Evolutionary conservation across 2,329 filamentous ascomycete genomes (phyloP), one percentile per base, ranked within the genome.

Genomic region (Zasmidium cellare): DNA sequence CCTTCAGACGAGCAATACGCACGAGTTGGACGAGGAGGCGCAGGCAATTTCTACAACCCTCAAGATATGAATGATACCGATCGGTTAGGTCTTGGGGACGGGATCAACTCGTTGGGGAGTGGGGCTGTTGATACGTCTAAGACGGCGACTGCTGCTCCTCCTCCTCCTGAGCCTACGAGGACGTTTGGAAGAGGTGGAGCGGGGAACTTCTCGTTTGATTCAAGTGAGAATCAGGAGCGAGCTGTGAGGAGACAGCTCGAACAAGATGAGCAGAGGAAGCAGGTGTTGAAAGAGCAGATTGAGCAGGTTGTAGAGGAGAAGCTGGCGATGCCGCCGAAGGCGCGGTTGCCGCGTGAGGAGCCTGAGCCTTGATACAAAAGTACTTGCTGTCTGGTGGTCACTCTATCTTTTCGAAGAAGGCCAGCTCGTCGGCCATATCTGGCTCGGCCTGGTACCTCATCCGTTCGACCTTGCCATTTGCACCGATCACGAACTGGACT

Each of bases 41-140:
- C 75, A 3, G 79, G 78, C 2, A 80, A 80, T 66, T 79, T 72
- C 70, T 80, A 77, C 64, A 72, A 74, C 44, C 78, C 78, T 24
- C 66, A 71, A 28, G 68, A 74, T 25, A 69, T 80, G 22, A 65
- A 66, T 11, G 60, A 73, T 79, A 78, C 62, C 57, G 59, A 20
- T 50, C 54, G 19, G 53, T 28, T 14, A 31, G 51, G 19, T 22
- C 16, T 57, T 16, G 46, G 54, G 24, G 50, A 53, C 44, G 45
- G 38, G n/a, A 44, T 49, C 16, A 46, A 45, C 23, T 51, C 56
- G 20, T 28, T 51, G 20, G 54, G 38, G 6, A 22, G 22, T 16
- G 56, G 49, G 31, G 46, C 46, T 25, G 19, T 46, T 22, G 41
- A 50, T 11, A 18, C 5, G 14, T 50, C 49, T 18, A 35, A 55